Base-by-base conservation (phyloP, 2,329 filamentous ascomycete species). In the Clarireedia homoeocarpa region DNA sequence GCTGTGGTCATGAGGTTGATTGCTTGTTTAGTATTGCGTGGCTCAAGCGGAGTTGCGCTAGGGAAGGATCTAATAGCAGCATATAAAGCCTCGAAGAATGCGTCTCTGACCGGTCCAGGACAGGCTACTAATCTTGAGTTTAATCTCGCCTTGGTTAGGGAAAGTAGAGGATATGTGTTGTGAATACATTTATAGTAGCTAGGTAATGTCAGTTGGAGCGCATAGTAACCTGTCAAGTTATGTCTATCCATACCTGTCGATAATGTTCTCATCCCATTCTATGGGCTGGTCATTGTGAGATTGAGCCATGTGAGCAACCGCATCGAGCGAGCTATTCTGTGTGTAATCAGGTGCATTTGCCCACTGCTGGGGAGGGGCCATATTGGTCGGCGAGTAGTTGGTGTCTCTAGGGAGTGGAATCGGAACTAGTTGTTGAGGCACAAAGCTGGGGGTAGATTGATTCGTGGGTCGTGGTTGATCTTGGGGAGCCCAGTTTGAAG, bases 101-200 rank as follows among this genome's bases (percentile, higher is more conserved):
- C 85, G 56, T 82, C 79, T 59, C 82, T 78, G 12, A 89, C 73
- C 3, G 75, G 69, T 1, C 73, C 64, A 0, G 83, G 79, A 61
- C 82, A 84, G 47, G 78, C 76, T 3, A 73, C 73, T 20, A 89
- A 69, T 20, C 82, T 74, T 7, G 75, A 74, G 56, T 81, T 77
- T 9, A 87, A 69, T n/a, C 76, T 75, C 14, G 72, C 70, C 63
- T 80, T 83, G 53, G 72, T 81, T 52, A 75, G 75, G 1, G 85
- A 79, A 12, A 90, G 73, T 46, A 90, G 74, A 0, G 86, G 86
- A 56, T 88, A 84, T 3, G 80, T 80, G 14, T 82, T 81, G 62
- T 89, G 85, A 20, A 89, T 80, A 14, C 79, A 72, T 4, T 75
- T 75, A 53, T 87, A 77, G 62, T 89, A 89, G 60, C 81, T 84